A percentile compares a stretch with the other conserved stretches of the same genome.
Conservation (phyloP, 305 asterid species). For the Fraxinus latifolia region DNA sequence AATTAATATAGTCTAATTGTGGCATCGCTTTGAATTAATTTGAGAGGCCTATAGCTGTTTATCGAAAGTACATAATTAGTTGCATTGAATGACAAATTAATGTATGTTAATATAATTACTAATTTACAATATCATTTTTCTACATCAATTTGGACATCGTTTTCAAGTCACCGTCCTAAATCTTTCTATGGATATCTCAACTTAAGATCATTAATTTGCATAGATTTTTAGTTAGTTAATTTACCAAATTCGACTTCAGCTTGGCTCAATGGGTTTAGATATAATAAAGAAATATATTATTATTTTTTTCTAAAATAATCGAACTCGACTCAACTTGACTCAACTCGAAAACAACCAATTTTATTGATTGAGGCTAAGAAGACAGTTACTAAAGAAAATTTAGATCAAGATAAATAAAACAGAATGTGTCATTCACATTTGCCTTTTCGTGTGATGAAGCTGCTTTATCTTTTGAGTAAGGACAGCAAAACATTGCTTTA, state of each 20-base stretch:
- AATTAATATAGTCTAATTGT: no score
- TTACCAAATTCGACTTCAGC: neutral
- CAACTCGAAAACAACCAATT: neutral
- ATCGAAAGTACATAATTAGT: no score
- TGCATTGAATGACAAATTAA: no score
- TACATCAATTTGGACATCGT: constrained; percentile 7
- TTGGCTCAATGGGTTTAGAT: neutral
- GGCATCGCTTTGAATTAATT: no score
- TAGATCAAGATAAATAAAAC: neutral
- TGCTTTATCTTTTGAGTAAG: constrained; percentile 21
- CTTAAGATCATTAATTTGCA: neutral
- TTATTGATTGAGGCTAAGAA: neutral
- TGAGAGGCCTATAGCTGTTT: no score
- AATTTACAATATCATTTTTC: neutral
- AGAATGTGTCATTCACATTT: neutral
- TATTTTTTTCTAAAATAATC: neutral
- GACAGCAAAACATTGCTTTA: constrained; percentile 5
- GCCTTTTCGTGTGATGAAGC: constrained; percentile 29
- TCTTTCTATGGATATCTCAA: constrained; percentile 19
- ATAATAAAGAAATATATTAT: neutral
- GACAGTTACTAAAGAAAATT: no score
- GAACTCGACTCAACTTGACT: neutral
- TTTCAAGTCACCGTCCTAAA: constrained; percentile 20
- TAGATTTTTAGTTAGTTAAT: neutral
- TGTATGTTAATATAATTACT: no score